These are phyloP conservation scores for Caryopteris hybrid DNA, from an alignment of 305 asterid genomes.

Conservation along the genomic window DNA sequence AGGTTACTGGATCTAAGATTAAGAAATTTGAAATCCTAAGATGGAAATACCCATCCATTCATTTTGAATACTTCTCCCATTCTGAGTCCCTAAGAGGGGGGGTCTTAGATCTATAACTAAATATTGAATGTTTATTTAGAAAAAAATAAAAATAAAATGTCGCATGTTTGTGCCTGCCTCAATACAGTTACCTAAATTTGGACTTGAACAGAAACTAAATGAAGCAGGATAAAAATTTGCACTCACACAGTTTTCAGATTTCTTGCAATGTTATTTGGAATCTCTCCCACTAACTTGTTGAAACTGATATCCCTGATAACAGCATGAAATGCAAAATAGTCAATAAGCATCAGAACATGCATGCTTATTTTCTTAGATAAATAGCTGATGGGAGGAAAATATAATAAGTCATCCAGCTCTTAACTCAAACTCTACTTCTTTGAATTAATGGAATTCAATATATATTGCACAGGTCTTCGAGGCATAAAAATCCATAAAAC, in stretches of 20 bases:
- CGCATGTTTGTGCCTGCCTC: too few species aligned
- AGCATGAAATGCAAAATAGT: constrained; percentile 5
- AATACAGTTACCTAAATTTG: neutral
- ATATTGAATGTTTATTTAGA: too few species aligned
- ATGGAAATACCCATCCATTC: too few species aligned
- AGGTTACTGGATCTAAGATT: neutral
- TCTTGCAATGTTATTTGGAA: constrained; percentile 54
- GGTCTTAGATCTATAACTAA: too few species aligned
- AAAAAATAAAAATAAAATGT: too few species aligned
- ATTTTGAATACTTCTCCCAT: too few species aligned
- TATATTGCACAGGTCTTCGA: neutral
- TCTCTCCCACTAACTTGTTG: constrained; percentile 58
- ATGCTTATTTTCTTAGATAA: neutral
- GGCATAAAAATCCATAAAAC: neutral
- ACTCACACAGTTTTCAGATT: constrained; percentile 63
- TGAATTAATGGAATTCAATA: neutral
- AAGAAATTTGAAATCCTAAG: too few species aligned
- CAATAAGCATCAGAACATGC: constrained; percentile 4
- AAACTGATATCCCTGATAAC: constrained; percentile 70
- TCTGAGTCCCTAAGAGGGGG: too few species aligned
- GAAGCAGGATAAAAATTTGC: constrained; percentile 2
- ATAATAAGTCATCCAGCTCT: too few species aligned
- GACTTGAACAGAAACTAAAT: neutral
- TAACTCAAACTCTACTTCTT: neutral
- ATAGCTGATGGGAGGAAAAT: too few species aligned